A percentile compares a stretch with the other conserved stretches of the same genome.
phyloP scores from a whole-genome alignment of 345 rosid species.

The Eucalyptus lansdowneana region DNA sequence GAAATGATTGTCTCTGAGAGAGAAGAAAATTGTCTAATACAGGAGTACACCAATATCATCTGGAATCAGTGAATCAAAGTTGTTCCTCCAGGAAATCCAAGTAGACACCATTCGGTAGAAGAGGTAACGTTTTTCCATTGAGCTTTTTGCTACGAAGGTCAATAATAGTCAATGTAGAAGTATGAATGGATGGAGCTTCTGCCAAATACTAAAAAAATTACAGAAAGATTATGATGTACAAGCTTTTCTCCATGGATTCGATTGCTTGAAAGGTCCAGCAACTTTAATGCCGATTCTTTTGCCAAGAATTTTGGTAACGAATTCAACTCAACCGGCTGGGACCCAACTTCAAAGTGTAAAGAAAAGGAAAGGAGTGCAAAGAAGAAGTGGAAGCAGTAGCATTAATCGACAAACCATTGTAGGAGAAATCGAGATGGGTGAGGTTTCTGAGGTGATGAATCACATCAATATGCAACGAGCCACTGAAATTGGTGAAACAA shows the following conservation, averaged over 20 bases:
- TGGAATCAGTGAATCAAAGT: neutral
- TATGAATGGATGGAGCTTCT: neutral
- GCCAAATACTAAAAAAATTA: neutral
- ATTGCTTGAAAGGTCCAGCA: too few species aligned
- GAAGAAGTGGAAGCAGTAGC: neutral
- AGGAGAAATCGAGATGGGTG: constrained; percentile 18
- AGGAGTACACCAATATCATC: neutral
- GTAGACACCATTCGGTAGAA: neutral
- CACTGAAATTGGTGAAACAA: constrained; percentile 29
- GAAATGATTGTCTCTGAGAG: neutral
- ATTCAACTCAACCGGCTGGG: too few species aligned
- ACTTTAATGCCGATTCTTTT: too few species aligned
- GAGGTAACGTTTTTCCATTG: neutral
- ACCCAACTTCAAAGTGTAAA: constrained; percentile 17
- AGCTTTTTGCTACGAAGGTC: neutral
- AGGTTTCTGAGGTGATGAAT: constrained; percentile 11
- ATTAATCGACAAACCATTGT: neutral
- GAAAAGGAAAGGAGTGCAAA: neutral
- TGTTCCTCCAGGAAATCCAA: neutral
- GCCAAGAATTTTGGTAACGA: too few species aligned
- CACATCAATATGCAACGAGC: too few species aligned
- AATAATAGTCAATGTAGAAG: neutral
- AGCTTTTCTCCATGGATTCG: neutral
- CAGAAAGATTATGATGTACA: neutral
- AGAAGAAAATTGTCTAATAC: neutral